phyloP scores from a whole-genome alignment of 352 stramenopile species.

The Globisporangium heterothallicum region DNA sequence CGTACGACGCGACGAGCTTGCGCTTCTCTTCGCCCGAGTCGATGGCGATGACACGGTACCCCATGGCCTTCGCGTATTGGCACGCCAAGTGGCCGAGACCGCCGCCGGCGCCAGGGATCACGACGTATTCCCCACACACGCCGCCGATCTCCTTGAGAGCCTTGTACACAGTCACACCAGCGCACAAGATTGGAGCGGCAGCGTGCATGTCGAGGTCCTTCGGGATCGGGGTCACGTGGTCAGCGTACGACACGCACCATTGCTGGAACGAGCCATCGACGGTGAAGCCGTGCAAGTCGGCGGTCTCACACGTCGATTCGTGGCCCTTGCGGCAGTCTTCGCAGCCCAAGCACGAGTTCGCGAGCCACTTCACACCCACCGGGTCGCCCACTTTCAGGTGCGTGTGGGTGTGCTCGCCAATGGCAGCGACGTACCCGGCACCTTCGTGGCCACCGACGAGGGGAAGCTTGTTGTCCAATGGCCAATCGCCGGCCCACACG shows the following conservation, averaged over 20 bases:
- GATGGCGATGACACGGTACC: constrained; percentile 67
- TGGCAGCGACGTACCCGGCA: constrained; percentile 41
- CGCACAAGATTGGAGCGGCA: constrained; percentile 74
- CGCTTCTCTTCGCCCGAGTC: constrained; percentile 62
- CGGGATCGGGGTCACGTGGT: constrained; percentile 71
- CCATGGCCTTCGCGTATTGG: constrained; percentile 69
- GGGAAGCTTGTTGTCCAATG: constrained; percentile 29
- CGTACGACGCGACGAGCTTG: constrained; percentile 55
- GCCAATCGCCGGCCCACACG: constrained; percentile 33
- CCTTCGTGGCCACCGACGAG: constrained; percentile 59
- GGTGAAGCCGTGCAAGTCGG: constrained; percentile 30
- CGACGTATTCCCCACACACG: constrained; percentile 34
- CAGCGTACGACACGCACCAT: constrained; percentile 65
- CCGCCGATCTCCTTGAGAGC: constrained; percentile 62
- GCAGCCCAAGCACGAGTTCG: constrained; percentile 40
- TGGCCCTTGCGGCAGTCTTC: constrained; percentile 51
- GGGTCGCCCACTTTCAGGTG: constrained; percentile 42
- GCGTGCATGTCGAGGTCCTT: constrained; percentile 32
- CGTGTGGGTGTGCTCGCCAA: constrained; percentile 36
- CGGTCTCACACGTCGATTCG: constrained; percentile 31
- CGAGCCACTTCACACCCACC: constrained; percentile 50
- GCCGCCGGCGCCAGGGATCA: constrained; percentile 54
- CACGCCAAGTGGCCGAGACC: constrained; percentile 74
- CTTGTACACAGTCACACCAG: constrained; percentile 84
- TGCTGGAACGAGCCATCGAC: constrained; percentile 46